Conservation (phyloP, 176 grass and related monocot species). For the Pontederia crassipes region DNA sequence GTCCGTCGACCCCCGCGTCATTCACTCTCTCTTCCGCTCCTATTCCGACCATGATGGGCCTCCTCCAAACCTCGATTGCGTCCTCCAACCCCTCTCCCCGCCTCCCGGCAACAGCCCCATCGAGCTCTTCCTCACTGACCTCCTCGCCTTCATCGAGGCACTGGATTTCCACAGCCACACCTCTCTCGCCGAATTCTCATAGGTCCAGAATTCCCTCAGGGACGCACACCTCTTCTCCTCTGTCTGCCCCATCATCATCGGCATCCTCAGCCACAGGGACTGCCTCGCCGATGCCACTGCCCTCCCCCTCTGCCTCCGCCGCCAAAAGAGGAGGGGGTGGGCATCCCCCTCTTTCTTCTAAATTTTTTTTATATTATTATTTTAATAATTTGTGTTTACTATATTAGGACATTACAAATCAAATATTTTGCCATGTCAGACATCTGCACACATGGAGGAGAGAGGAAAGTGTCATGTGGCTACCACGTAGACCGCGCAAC, state of each 20-base stretch:
- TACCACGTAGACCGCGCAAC: too few species aligned
- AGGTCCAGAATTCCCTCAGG: conserved; percentile 42
- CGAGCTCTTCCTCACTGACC: conserved; percentile 19
- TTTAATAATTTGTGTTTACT: too few species aligned
- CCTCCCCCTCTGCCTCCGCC: too few species aligned
- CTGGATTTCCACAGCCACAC: conserved; percentile 39
- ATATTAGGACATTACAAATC: too few species aligned
- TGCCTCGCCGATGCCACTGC: conserved; percentile 41
- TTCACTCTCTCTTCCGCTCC: conserved; percentile 38
- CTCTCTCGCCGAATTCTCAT: conserved; percentile 39
- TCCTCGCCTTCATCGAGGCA: conserved; percentile 35
- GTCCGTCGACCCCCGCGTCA: conserved; percentile 19
- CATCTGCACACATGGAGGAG: too few species aligned
- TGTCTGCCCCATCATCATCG: conserved; percentile 26
- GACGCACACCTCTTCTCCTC: conserved; percentile 32
- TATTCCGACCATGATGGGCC: neutral
- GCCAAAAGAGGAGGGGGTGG: too few species aligned
- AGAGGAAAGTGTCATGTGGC: too few species aligned
- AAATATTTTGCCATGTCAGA: too few species aligned
- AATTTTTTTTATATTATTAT: too few species aligned
- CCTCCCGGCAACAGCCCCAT: neutral
- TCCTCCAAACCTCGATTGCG: conserved; percentile 16
- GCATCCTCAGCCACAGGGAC: conserved; percentile 37
- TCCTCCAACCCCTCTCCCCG: conserved; percentile 7
- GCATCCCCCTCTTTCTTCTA: too few species aligned